Conservation (phyloP, 352 stramenopile species). For the Pythium sukuiense region DNA sequence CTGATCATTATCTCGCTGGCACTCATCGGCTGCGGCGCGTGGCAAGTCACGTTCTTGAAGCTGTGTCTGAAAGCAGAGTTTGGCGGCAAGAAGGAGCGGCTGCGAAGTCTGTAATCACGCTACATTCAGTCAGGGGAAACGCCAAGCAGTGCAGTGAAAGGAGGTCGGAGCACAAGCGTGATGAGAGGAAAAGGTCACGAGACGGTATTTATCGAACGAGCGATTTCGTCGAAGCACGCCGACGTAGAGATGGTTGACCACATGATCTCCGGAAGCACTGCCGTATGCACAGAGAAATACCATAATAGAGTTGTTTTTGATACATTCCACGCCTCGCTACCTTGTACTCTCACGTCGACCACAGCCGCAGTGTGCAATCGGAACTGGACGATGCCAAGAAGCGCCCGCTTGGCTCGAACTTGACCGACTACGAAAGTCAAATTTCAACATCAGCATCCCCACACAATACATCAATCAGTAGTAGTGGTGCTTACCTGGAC, state of each 20-base stretch:
- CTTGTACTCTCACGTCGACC: slow-evolving; percentile 39
- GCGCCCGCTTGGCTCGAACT: slow-evolving; percentile 86
- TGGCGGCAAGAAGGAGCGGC: slow-evolving; percentile 74
- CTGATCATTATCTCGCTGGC: slow-evolving; percentile 59
- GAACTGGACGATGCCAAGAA: slow-evolving; percentile 91
- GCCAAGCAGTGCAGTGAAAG: background rate
- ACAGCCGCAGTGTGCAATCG: slow-evolving; percentile 93
- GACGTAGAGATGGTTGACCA: background rate
- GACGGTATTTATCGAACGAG: slow-evolving; percentile 12
- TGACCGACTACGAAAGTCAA: slow-evolving; percentile 61
- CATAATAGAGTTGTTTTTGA: slow-evolving; percentile 10
- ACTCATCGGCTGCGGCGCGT: slow-evolving; percentile 53
- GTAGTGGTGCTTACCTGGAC: slow-evolving; percentile 76
- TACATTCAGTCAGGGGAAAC: background rate
- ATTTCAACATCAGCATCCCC: slow-evolving; percentile 21
- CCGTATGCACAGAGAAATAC: slow-evolving; percentile 5
- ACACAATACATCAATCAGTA: background rate
- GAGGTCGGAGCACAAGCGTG: background rate
- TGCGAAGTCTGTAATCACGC: slow-evolving; percentile 58
- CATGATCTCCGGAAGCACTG: background rate
- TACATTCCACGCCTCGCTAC: background rate
- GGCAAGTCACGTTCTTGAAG: slow-evolving; percentile 74
- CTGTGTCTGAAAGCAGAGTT: slow-evolving; percentile 70
- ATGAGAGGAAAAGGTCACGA: background rate
- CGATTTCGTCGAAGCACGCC: background rate